Evolutionary conservation across 2,329 filamentous ascomycete species (phyloP), one percentile per base, ranked within the genome.

Genomic region (Hymenoscyphus fraxineus): DNA sequence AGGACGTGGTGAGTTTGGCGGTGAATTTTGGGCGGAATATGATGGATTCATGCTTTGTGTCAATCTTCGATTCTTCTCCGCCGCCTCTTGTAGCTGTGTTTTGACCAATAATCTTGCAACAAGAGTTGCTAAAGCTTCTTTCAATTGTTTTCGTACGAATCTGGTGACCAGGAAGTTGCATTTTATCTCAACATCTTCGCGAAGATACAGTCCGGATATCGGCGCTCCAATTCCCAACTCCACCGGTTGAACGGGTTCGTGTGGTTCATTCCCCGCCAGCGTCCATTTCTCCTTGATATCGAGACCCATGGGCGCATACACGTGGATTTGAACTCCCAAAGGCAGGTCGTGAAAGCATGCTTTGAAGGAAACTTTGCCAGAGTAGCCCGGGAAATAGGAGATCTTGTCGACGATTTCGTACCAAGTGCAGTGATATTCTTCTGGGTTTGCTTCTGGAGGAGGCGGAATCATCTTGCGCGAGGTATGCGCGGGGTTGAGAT

Each of bases 71-170:
- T 73, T 74, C 31, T 61, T 64, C 27, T 68, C 65, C 4, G 67
- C 66, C 2, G 72, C 71, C 38, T 74, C 67, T 5, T 67, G 67
- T 38, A 73, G 66, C 66, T 81, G 77, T 0, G 82, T 80, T 67
- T 83, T 84, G 65, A 80, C 78, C 41, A 84, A 77, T 19, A 91
- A 76, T 22, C 81, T 78, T 3, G 89, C 86, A 1, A 93, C 89
- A 3, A 96, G 81, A 1, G 84, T 81, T n/a, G 80, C 82, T 70
- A 95, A 91, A 0, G 89, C 85, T 72, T 89, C 90, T 71, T 90
- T 90, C 60, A 96, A 82, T 39, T 90, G 93, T 78, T 87, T 90
- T 80, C 90, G 92, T 64, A 96, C 89, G 73, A 95, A 95, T 9
- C 80, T 78, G 0, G 87, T 82, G 78, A 94, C 83, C 66, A 95